Base-by-base conservation (phyloP, 371 early-diverging fungal genomes). In the Globomyces sp. region DNA sequence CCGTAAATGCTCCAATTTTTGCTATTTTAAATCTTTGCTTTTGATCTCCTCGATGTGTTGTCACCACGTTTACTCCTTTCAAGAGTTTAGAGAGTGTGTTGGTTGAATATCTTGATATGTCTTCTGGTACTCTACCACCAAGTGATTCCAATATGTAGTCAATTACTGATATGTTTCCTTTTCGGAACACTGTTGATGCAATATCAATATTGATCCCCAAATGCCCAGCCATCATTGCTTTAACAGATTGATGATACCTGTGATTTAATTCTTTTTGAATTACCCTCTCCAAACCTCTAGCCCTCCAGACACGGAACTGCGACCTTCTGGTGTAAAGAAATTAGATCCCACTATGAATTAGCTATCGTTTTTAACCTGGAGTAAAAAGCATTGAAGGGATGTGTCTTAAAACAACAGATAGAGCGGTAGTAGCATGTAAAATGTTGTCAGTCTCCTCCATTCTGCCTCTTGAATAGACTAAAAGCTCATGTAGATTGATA, bases 261-360 rank as follows among this genome's bases (percentile, higher is more conserved):
- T 24, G 24, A 24, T 24, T 24, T 24, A 5, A 37, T 47, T 24
- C 39, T 11, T 8, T 4, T 3, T 34, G 2, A 60, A 43, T 69
- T 79, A 89, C 8, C 95, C 95, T 63, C 86, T 84, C 92, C 92
- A 91, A 8, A 89, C 85, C 72, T 91, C 92, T 37, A 86, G 71
- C 40, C 90, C 92, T 43, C 87, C 87, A 47, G 72, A 71, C 6
- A 83, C 75, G 1, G 71, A 67, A 40, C 60, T 61, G 4, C 77
- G 70, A 44, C 82, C 84, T 2, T 72, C 69, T 24, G 84, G 81
- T 0, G 86, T 86, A 67, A 79, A 94, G 41, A 58, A 43, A 45
- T 58, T 58, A 13, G 58, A 41, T 5, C 58, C 58, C 2, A 58
- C 85, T 24, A 24, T 24, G 24, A 24, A 24, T 24, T 24, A 24